These are phyloP conservation scores for Panicum virgatum DNA, from an alignment of 202 grass and related monocot genomes.

Conservation along the genomic window DNA sequence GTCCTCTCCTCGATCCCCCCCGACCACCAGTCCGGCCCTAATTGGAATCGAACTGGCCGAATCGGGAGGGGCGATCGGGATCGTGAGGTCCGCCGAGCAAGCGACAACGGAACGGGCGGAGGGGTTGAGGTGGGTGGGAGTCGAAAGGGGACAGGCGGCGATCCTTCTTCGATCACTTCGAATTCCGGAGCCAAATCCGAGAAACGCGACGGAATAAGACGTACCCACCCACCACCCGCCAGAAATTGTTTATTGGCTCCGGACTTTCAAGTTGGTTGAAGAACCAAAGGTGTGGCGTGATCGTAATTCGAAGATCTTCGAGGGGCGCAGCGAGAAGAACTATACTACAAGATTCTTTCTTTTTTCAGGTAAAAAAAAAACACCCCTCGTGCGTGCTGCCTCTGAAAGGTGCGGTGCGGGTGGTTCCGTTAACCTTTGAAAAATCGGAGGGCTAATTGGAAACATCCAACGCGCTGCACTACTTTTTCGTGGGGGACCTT, in stretches of 20 bases:
- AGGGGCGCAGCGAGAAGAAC: not conserved
- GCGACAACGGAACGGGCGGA: not conserved
- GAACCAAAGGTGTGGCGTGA: not conserved
- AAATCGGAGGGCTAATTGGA: not conserved
- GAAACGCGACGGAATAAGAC: not conserved
- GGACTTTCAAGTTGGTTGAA: not conserved
- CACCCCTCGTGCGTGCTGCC: not conserved
- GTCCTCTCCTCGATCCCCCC: not conserved
- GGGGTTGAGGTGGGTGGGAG: not conserved
- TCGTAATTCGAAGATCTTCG: not conserved
- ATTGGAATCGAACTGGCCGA: not conserved
- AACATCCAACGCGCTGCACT: not conserved
- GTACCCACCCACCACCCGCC: slow-evolving; percentile 6
- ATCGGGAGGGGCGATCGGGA: not conserved
- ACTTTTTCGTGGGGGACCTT: not conserved
- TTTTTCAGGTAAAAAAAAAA: not conserved
- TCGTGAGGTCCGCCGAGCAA: not conserved
- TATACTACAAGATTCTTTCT: not conserved
- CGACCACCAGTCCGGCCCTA: not conserved
- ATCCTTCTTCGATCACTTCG: not conserved
- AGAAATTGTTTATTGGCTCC: not conserved
- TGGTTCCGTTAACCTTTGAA: not conserved
- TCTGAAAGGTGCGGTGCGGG: not conserved
- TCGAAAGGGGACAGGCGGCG: not conserved
- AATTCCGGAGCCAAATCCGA: slow-evolving; percentile 32